A percentile compares a stretch with the other conserved stretches of the same genome.
Conservation (phyloP, 2,329 filamentous ascomycete species). For the Orbilia blumenaviensis region DNA sequence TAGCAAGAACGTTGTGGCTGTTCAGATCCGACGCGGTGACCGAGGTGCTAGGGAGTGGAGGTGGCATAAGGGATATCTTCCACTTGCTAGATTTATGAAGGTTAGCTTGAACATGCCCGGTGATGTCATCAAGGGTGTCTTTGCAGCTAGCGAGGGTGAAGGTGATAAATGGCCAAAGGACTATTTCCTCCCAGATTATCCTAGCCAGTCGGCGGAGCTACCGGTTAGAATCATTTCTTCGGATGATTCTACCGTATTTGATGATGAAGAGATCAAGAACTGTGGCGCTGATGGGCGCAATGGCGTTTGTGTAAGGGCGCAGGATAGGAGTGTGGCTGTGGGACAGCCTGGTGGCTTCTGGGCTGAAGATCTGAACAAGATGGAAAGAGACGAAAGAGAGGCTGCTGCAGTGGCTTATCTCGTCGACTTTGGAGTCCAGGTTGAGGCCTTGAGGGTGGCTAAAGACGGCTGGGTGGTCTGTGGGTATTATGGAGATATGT, state of each 20-base stretch:
- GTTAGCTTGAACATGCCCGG: slow-evolving; percentile 32
- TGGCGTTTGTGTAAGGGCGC: slow-evolving; percentile 17
- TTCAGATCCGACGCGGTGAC: slow-evolving; percentile 44
- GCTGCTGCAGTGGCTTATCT: slow-evolving; percentile 41
- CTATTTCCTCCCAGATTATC: slow-evolving; percentile 37
- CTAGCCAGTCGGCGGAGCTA: background rate
- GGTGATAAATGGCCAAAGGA: slow-evolving; percentile 27
- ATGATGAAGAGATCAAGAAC: slow-evolving; percentile 13
- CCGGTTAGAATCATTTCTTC: slow-evolving; percentile 38
- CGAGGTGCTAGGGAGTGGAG: slow-evolving; percentile 30
- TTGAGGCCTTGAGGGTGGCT: slow-evolving; percentile 22
- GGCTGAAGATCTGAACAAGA: slow-evolving; percentile 40
- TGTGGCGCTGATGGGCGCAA: background rate
- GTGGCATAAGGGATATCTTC: slow-evolving; percentile 43
- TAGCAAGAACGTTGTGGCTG: slow-evolving; percentile 33
- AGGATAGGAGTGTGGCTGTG: slow-evolving; percentile 40
- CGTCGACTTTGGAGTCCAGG: slow-evolving; percentile 33
- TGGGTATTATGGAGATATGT: slow-evolving; percentile 47
- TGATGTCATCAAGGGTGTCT: slow-evolving; percentile 1
- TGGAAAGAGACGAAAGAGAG: slow-evolving; percentile 26
- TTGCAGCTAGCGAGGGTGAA: background rate
- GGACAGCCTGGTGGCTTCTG: slow-evolving; percentile 42
- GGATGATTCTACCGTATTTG: slow-evolving; percentile 41
- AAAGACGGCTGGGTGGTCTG: slow-evolving; percentile 48
- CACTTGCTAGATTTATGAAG: slow-evolving; percentile 27